A percentile compares a stretch with the other conserved stretches of the same genome.
Evolutionary conservation across 2,329 filamentous ascomycete species (phyloP).

Genomic region (Colletotrichum tofieldiae): DNA sequence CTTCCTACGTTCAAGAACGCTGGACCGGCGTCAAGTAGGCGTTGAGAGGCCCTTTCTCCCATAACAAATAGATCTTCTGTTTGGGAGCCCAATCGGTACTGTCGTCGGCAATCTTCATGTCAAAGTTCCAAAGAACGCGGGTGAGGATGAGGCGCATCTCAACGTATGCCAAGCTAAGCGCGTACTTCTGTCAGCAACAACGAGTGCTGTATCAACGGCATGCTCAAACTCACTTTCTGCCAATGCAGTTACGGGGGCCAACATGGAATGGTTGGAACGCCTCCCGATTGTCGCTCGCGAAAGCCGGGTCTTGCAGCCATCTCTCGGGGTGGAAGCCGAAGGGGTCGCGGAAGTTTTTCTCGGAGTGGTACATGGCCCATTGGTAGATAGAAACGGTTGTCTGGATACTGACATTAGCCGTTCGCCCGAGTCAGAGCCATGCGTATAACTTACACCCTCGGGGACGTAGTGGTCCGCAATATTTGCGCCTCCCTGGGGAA

Average conservation of each 20-base stretch:
- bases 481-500: slow-evolving; percentile 51
- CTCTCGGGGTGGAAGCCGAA: slow-evolving; percentile 54
- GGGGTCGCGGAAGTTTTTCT: slow-evolving; percentile 52
- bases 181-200: not conserved
- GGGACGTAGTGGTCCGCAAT: slow-evolving; percentile 53
- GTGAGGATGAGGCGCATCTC: slow-evolving; percentile 66
- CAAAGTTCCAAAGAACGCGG: slow-evolving; percentile 63
- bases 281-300: slow-evolving; percentile 49
- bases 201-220: accelerated
- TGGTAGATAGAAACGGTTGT: slow-evolving; percentile 58
- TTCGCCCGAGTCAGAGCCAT: too few species aligned
- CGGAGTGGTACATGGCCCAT: slow-evolving; percentile 53
- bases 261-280: slow-evolving; percentile 64
- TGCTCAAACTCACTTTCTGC: slow-evolving; percentile 60
- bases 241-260: slow-evolving; percentile 66
- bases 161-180: slow-evolving; percentile 57
- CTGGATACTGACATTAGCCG: not conserved
- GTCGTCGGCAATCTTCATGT: slow-evolving; percentile 56
- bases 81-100: slow-evolving; percentile 54
- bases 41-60: slow-evolving; percentile 38
- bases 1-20: slow-evolving; percentile 2
- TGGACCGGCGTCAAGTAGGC: slow-evolving; percentile 31
- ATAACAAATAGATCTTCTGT: slow-evolving; percentile 39
- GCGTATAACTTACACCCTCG: slow-evolving; percentile 46
- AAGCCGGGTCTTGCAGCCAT: slow-evolving; percentile 48